phyloP scores from a whole-genome alignment of 768 basidiomycete genomes.

The Phaffia tasmanica region DNA sequence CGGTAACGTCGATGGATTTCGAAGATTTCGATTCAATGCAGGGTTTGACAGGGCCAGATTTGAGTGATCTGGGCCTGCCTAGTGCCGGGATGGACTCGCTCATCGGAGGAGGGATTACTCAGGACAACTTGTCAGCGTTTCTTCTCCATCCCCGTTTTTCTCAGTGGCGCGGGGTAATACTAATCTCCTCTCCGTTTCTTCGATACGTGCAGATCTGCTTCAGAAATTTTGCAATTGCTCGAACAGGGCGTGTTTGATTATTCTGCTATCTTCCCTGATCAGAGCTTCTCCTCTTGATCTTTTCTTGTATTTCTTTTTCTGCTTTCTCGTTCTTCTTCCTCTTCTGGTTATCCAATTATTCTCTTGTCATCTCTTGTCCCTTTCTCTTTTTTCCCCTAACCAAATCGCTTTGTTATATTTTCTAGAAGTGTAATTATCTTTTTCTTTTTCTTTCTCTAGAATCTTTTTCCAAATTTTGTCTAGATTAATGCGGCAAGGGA shows the following conservation, averaged over 20 bases:
- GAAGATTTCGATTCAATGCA: neutral
- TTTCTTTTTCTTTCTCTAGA: too few species aligned
- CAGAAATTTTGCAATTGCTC: constrained; percentile 17
- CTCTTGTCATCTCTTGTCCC: too few species aligned
- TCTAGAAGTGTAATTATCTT: too few species aligned
- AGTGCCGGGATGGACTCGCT: constrained; percentile 23
- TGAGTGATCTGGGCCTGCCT: constrained; percentile 20
- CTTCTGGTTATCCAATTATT: too few species aligned
- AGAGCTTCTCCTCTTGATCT: neutral
- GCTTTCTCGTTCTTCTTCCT: too few species aligned
- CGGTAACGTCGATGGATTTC: neutral
- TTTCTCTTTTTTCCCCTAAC: too few species aligned
- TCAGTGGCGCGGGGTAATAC: neutral
- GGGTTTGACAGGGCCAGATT: neutral
- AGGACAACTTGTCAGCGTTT: constrained; percentile 21
- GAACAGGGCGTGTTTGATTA: constrained; percentile 19
- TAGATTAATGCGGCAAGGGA: too few species aligned
- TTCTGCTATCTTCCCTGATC: constrained; percentile 17
- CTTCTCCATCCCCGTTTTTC: neutral
- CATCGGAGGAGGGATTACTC: constrained; percentile 13
- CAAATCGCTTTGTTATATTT: too few species aligned
- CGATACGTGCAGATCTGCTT: constrained; percentile 7
- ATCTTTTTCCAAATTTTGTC: too few species aligned
- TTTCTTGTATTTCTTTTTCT: too few species aligned
- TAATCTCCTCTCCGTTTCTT: neutral